These are phyloP conservation scores for Melaleuca alternifolia DNA, from an alignment of 345 rosid species.

Conservation along the genomic window DNA sequence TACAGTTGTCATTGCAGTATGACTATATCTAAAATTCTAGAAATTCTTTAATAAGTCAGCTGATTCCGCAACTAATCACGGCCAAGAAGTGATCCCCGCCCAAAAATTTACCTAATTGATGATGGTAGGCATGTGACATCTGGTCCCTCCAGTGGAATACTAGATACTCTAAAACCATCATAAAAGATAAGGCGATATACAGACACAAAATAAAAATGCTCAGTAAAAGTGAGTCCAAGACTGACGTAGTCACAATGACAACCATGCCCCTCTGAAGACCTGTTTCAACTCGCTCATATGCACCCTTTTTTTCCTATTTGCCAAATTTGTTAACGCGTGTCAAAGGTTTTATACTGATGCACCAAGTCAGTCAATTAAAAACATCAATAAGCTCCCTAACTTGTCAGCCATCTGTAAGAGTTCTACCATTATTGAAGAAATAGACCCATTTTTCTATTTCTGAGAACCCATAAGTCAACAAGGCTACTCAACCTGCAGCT, in stretches of 20 bases:
- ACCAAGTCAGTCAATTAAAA: background rate
- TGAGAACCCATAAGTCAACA: background rate
- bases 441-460: background rate
- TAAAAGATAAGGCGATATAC: background rate
- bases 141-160: background rate
- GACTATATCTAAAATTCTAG: background rate
- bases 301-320: background rate
- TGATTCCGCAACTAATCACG: background rate
- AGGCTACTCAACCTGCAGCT: background rate
- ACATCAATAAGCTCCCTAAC: background rate
- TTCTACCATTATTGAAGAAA: background rate
- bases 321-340: background rate
- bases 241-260: background rate
- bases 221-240: background rate
- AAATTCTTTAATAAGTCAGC: background rate
- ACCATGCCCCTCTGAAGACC: background rate
- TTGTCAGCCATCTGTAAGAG: background rate
- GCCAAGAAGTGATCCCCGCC: background rate
- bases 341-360: background rate
- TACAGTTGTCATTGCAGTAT: background rate
- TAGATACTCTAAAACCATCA: background rate
- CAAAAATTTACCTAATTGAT: background rate
- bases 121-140: background rate
- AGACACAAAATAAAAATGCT: background rate
- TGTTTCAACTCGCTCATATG: background rate